Evolutionary conservation across 768 basidiomycete species (phyloP).

Genomic region (Crucibulum laeve): DNA sequence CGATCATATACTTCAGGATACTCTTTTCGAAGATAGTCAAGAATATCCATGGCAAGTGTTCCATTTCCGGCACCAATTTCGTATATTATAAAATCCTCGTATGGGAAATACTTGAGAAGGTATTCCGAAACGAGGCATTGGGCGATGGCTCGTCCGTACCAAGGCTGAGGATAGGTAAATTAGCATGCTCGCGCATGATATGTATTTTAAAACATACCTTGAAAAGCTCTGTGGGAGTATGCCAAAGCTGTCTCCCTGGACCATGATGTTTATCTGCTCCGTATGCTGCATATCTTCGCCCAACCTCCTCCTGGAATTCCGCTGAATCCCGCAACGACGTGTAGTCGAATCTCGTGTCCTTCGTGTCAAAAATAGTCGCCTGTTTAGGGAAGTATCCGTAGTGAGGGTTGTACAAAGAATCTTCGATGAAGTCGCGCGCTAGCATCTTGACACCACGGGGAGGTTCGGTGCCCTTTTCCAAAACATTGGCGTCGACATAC

Average conservation of each 20-base stretch:
- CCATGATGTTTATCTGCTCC: constrained; percentile 58
- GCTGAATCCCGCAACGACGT: constrained; percentile 54
- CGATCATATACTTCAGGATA: constrained; percentile 93
- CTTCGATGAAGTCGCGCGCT: constrained; percentile 93
- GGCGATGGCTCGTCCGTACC: constrained; percentile 89
- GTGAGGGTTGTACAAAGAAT: constrained; percentile 92
- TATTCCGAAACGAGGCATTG: constrained; percentile 89
- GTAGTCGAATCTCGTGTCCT: constrained; percentile 66
- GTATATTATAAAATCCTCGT: constrained; percentile 93
- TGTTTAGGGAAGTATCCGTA: constrained; percentile 97
- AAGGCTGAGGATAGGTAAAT: constrained; percentile 57
- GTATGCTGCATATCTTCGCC: constrained; percentile 68
- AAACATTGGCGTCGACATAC: constrained; percentile 65
- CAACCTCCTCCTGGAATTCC: constrained; percentile 83
- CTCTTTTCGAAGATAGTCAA: constrained; percentile 69
- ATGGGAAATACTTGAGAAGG: constrained; percentile 91
- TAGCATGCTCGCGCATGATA: constrained; percentile 1
- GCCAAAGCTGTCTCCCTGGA: constrained; percentile 91
- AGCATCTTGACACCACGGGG: constrained; percentile 90
- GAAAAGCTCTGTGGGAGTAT: constrained; percentile 97
- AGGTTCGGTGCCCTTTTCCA: constrained; percentile 52
- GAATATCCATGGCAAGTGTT: constrained; percentile 84
- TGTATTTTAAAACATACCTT: constrained; percentile 53
- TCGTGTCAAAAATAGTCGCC: constrained; percentile 80
- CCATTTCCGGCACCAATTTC: constrained; percentile 99